Conservation (phyloP, 148 eudicot species). For the Arbutus unedo region DNA sequence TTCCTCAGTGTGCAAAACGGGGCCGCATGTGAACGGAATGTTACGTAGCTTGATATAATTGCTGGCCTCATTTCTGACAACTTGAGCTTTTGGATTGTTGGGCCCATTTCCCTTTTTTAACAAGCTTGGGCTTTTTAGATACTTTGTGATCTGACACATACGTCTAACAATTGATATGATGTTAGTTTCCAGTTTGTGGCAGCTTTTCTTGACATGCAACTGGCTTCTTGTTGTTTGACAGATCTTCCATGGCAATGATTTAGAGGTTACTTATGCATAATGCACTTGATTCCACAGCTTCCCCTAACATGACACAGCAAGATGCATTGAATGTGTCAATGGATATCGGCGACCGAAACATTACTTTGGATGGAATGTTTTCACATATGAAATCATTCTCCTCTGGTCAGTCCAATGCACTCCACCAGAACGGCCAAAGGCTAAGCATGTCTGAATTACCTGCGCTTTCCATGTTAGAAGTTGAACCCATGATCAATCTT, state of each 20-base stretch:
- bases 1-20: background rate
- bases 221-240: background rate
- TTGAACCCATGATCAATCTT: constrained; percentile 31
- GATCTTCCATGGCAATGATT: background rate
- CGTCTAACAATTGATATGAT: background rate
- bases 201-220: background rate
- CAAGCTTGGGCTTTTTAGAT: background rate
- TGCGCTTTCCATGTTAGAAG: constrained; percentile 32
- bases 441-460: constrained; percentile 48
- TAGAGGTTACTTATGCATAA: background rate
- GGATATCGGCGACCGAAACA: constrained; percentile 23
- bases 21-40: background rate
- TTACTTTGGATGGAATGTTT: constrained; percentile 29
- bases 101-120: background rate
- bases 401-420: constrained; percentile 24
- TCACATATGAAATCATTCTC: constrained; percentile 28
- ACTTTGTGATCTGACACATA: background rate
- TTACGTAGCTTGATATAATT: background rate
- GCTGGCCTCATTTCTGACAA: background rate
- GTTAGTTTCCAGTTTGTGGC: background rate
- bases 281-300: constrained; percentile 13
- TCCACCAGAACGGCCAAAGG: constrained; percentile 30
- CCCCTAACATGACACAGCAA: constrained; percentile 25
- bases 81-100: background rate
- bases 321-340: constrained; percentile 29